Evolutionary conservation across 805 yeast species (phyloP), one percentile per base, ranked within the genome.

Genomic region (Lachancea sp.): DNA sequence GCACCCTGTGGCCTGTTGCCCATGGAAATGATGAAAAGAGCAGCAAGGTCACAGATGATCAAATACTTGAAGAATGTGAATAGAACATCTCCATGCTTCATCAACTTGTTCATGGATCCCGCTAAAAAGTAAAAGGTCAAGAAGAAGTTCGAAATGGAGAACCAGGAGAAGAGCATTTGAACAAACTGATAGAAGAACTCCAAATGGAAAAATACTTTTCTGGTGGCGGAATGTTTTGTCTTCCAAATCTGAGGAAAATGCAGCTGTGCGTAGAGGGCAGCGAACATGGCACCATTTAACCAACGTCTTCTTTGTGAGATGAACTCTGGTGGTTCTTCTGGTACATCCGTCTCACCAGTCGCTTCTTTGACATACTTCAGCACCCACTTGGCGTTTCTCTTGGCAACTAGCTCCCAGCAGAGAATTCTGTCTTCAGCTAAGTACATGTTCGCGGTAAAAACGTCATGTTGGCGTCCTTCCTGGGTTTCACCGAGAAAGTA

Each of bases 1-100:
- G 96, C 91, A 29, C 99, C 99, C 56, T 93, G 98, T 2, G 99
- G 99, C 58, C 98, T 77, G 60, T 93, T 93, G 52, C 99, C 99
- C 77, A 93, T 85, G 0, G 97, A 89, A 31, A 90, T 85, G 53
- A 93, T 82, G 58, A 93, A 85, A 66, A 89, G 82, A n/a, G 95
- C 79, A 11, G 93, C 81, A 55, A 93, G 73, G 16, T 85, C 83
- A 62, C 95, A 81, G 44, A 89, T 75, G 57, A 91, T 79, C 49
- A 88, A 67, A 62, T 93, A 90, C 63, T 89, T 87, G 79, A 93
- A 81, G 36, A 90, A 73, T 41, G 89, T 82, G 64, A 90, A 91
- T 22, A 87, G 66, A 69, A 87, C 81, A 55, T 81, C 80, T 12
- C 97, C 98, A 51, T 81, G 70, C 34, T 81, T 80, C 43, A 84